Conservation (phyloP, 1,284 basidiomycete species). For the Mycosarcoma mackinlayi region DNA sequence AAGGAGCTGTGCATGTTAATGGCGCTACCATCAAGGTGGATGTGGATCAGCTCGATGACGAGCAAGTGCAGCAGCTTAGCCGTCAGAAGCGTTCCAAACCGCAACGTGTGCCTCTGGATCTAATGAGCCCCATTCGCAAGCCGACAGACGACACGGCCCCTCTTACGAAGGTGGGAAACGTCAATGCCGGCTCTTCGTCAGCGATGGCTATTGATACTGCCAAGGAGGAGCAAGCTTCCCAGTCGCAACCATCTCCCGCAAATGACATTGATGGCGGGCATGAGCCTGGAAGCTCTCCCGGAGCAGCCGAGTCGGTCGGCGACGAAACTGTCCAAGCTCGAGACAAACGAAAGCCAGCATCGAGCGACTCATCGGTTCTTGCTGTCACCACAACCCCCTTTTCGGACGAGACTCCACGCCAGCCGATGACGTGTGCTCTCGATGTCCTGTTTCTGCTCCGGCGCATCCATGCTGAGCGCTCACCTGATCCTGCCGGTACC, state of each 20-base stretch:
- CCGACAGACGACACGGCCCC: conserved; percentile 2
- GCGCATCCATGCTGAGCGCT: conserved; percentile 62
- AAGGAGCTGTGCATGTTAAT: conserved; percentile 86
- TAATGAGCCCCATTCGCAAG: conserved; percentile 20
- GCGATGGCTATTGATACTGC: background rate
- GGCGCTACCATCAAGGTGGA: conserved; percentile 88
- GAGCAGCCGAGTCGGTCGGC: background rate
- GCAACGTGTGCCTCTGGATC: conserved; percentile 87
- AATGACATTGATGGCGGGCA: background rate
- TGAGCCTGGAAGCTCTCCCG: background rate
- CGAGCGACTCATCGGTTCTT: conserved; percentile 7
- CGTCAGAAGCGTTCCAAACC: conserved; percentile 89
- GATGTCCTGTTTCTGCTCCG: conserved; percentile 64
- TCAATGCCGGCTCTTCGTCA: conserved; percentile 2
- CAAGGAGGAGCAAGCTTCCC: conserved; percentile 7
- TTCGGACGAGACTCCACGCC: conserved; percentile 57
- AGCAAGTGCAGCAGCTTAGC: conserved; percentile 84
- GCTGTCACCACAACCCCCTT: conserved; percentile 31
- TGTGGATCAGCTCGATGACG: conserved; percentile 86
- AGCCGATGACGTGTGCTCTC: conserved; percentile 63
- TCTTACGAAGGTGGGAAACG: background rate
- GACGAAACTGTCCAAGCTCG: conserved; percentile 6
- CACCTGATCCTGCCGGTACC: conserved; percentile 69
- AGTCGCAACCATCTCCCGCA: background rate
- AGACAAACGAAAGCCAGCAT: conserved; percentile 6